Evolutionary conservation across 352 stramenopile species (phyloP), one percentile per base, ranked within the genome.

Genomic region (Aphanomyces stellatus): DNA sequence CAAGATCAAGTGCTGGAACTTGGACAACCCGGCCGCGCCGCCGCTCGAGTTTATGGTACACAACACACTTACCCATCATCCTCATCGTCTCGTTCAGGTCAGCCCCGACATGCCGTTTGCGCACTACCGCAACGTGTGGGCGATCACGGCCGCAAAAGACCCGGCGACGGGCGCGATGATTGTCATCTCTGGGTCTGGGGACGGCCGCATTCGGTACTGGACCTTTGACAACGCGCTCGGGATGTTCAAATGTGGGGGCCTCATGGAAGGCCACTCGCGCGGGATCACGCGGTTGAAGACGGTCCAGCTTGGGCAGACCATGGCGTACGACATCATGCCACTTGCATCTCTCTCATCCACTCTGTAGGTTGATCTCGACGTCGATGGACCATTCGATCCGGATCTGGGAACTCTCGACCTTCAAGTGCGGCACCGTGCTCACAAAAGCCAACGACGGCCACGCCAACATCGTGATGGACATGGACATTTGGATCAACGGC

Each of bases 401-500:
- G 4, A 73, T 94, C 55, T 94, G 86, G 86, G 86, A 94, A 65
- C 65, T 94, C 57, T 74, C 82, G 8, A 91, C 86, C 22, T 90
- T 87, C 66, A 82, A 88, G 67, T 94, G 86, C 59, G 81, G 90
- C 40, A 92, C 89, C 56, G 76, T 91, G 65, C 76, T 94, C 0
- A 80, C 79, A 11, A 30, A 19, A 6, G 59, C 62, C 4, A 82
- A 88, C 28, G 77, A 91, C 57, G 69, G 69, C 5, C 86, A 94
- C 73, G 88, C 79, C 34, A 85, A 94, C 17, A 75, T 85, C 5
- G 84, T 94, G 37, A 92, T 90, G 81, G 86, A 93, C 71, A 70
- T 93, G 25, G 85, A 93, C 61, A 87, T 94, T 56, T 94, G 84
- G 86, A 82, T 91, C 41, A 93, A 91, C 72, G 74, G 84, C 31